phyloP scores from a whole-genome alignment of 768 basidiomycete genomes.

The Xerocomus brunneocitrinus region DNA sequence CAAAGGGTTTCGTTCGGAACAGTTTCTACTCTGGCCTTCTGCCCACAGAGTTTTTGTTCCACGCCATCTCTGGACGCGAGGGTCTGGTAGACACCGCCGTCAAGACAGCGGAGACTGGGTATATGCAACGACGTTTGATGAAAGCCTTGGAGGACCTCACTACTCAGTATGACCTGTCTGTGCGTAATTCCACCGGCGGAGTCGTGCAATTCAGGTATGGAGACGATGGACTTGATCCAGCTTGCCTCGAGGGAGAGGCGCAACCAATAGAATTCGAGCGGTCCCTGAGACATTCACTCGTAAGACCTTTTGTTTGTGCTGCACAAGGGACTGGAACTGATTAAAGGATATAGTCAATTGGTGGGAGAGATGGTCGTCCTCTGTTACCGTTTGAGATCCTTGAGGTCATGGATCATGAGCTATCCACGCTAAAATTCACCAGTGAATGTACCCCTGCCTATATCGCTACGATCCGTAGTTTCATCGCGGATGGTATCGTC shows the following conservation, averaged over 20 bases:
- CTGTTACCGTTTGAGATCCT: constrained; percentile 86
- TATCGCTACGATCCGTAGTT: constrained; percentile 61
- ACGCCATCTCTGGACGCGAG: constrained; percentile 97
- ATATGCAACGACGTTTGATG: constrained; percentile 99
- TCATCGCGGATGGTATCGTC: constrained; percentile 65
- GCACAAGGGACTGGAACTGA: constrained; percentile 4
- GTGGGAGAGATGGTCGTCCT: constrained; percentile 52
- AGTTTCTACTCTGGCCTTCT: constrained; percentile 91
- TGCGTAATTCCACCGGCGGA: constrained; percentile 90
- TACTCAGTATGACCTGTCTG: constrained; percentile 92
- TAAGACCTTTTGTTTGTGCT: constrained; percentile 28
- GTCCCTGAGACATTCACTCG: constrained; percentile 81
- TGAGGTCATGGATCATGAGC: constrained; percentile 61
- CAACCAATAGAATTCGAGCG: constrained; percentile 88
- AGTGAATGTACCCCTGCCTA: constrained; percentile 71
- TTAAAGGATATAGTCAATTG: constrained; percentile 50
- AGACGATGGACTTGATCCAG: constrained; percentile 96
- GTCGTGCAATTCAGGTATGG: constrained; percentile 97
- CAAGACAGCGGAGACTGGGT: constrained; percentile 99
- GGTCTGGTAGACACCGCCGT: constrained; percentile 99
- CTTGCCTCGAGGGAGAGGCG: constrained; percentile 92
- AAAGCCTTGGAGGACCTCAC: constrained; percentile 97
- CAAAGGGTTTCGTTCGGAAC: constrained; percentile 97
- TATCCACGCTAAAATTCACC: constrained; percentile 55
- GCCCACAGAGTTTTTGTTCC: constrained; percentile 96